These are phyloP conservation scores for Hanseniaspora vineae DNA, from an alignment of 805 yeast species.

Conservation along the genomic window DNA sequence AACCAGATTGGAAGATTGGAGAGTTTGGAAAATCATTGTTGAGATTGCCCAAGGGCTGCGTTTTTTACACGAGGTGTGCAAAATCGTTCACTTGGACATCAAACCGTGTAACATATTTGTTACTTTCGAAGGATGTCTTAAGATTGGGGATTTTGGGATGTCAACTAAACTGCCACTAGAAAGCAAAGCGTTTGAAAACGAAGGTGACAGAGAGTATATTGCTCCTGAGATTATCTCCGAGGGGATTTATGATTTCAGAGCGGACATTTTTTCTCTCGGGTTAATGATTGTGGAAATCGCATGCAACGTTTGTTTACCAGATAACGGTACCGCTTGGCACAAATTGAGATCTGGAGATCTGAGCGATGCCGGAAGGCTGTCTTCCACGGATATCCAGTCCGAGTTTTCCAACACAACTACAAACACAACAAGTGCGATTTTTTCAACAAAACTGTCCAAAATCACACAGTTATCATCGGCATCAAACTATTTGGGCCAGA, in stretches of 20 bases:
- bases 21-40: constrained; percentile 91
- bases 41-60: constrained; percentile 71
- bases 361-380: constrained; percentile 83
- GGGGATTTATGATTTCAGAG: constrained; percentile 77
- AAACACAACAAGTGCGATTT: neutral
- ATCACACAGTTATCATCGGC: constrained; percentile 16
- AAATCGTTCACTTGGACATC: constrained; percentile 74
- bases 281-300: constrained; percentile 90
- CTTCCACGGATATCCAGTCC: constrained; percentile 48
- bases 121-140: constrained; percentile 86
- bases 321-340: constrained; percentile 95
- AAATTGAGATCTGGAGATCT: constrained; percentile 88
- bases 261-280: constrained; percentile 92
- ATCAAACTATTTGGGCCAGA: constrained; percentile 15
- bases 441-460: constrained; percentile 11
- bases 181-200: constrained; percentile 59
- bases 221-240: constrained; percentile 89
- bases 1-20: constrained; percentile 70
- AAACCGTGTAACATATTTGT: constrained; percentile 93
- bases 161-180: constrained; percentile 72
- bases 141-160: constrained; percentile 95
- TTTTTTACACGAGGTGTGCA: constrained; percentile 63
- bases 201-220: constrained; percentile 94
- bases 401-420: constrained; percentile 1
- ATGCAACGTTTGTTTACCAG: constrained; percentile 88